Percentiles rank a stretch among this genome's conserved stretches.
Conservation (phyloP, 78 protist species). For the Speleostelium caveatum region DNA sequence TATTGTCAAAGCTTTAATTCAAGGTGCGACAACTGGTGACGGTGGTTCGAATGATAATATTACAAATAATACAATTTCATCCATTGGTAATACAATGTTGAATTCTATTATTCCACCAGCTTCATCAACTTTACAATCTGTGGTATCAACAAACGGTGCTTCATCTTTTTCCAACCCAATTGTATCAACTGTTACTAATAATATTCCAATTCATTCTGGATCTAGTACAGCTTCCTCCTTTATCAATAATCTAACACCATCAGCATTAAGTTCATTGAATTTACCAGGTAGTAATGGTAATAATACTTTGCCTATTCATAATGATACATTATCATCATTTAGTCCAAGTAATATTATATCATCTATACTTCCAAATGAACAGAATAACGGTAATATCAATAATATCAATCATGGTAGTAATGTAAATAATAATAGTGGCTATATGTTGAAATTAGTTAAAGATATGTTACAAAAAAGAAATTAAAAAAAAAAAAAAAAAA, state of each 20-base stretch:
- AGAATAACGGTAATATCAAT: background rate
- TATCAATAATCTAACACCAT: slow-evolving; percentile 29
- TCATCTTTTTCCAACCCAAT: background rate
- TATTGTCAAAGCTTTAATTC: slow-evolving; percentile 48
- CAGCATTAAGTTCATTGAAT: slow-evolving; percentile 13
- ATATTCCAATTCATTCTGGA: no score
- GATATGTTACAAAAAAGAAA: background rate
- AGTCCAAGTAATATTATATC: background rate
- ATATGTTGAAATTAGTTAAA: background rate
- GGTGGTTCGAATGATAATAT: slow-evolving; percentile 42
- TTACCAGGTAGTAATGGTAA: background rate
- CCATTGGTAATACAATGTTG: slow-evolving; percentile 15
- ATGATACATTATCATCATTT: background rate
- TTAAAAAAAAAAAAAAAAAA: no score
- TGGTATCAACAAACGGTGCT: background rate
- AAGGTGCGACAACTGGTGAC: slow-evolving; percentile 63
- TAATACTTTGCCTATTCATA: background rate
- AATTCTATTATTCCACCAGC: slow-evolving; percentile 6
- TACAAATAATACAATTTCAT: slow-evolving; percentile 41
- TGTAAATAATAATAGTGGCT: background rate
- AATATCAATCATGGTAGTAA: background rate
- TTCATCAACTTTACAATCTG: background rate
- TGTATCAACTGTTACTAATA: background rate
- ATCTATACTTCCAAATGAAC: background rate
- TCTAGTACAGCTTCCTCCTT: background rate